phyloP scores from a whole-genome alignment of 2,329 filamentous ascomycete genomes.

The Lasiodiplodia sp. region DNA sequence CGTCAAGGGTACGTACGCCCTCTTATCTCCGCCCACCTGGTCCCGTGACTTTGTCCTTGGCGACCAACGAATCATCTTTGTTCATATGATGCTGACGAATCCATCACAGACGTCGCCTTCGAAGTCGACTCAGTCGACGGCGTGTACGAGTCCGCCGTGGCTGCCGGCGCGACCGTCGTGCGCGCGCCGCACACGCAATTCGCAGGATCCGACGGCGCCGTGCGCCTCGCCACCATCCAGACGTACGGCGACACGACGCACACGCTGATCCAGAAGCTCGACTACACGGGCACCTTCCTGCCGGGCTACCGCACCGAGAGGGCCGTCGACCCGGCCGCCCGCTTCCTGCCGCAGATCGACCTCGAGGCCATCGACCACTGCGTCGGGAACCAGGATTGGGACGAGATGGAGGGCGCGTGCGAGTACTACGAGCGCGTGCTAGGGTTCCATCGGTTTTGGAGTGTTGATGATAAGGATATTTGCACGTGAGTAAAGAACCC shows the following conservation, averaged over 20 bases:
- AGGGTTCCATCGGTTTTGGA: constrained; percentile 97
- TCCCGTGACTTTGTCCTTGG: background rate
- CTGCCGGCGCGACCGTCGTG: constrained; percentile 68
- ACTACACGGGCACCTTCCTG: constrained; percentile 79
- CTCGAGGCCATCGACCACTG: constrained; percentile 90
- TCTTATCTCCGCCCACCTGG: background rate
- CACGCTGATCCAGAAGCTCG: constrained; percentile 77
- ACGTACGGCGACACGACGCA: constrained; percentile 97
- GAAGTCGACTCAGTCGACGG: constrained; percentile 88
- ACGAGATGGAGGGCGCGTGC: constrained; percentile 76
- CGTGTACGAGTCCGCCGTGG: constrained; percentile 77
- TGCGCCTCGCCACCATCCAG: constrained; percentile 79
- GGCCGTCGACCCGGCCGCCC: constrained; percentile 53
- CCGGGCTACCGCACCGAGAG: constrained; percentile 75
- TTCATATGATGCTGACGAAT: background rate
- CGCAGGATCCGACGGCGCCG: constrained; percentile 68
- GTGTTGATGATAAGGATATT: constrained; percentile 91
- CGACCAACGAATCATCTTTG: background rate
- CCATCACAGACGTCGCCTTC: constrained; percentile 77
- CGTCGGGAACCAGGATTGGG: constrained; percentile 96
- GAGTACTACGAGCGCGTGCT: constrained; percentile 85
- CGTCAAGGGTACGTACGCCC: constrained; percentile 67
- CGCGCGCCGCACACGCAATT: constrained; percentile 61
- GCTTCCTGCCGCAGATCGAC: constrained; percentile 67
- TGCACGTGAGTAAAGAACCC: constrained; percentile 62